Evolutionary conservation across 441 rosid species (phyloP), one percentile per base, ranked within the genome.

Genomic region (Euphorbia celastroides): DNA sequence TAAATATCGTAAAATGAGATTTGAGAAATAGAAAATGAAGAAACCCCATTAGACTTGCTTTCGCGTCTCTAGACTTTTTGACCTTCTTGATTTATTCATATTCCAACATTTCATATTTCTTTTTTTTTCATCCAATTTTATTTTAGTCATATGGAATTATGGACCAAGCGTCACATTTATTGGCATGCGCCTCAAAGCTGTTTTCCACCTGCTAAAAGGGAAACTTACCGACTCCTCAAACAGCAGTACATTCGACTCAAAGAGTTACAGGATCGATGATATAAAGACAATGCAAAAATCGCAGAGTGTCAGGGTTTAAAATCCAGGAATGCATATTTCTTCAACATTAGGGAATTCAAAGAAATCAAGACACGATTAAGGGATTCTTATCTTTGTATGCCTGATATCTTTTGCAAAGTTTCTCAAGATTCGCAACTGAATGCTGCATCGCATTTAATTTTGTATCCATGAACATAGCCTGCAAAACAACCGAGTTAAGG

Each of bases 391-490:
- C 84, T 60, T 77, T 80, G 69, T 76, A 75, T 64, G 76, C 72
- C 41, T 66, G 83, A 76, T 81, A 88, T 72, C 98, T 84, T 31
- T 79, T 77, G 84, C 96, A 89, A 51, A 94, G 74, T 66, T 89
- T 89, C 80, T 78, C 84, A 36, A 94, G 78, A 23, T 85, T 83
- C 5, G 82, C 90, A 44, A 81, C 67, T 2, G 99, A 82, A 75
- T 94, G 99, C 84, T 94, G 99, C 99, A 94, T 89, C n/a, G 78
- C 64, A 70, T 94, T 94, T 26, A 89, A 81, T 80, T 94, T 94
- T 16, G 81, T 75, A 69, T 94, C 99, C 88, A 86, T 88, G 79
- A 77, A 88, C 99, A 94, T 92, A 13, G 78, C 86, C 99, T 94
- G 89, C 54, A 22, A 70, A 75, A 68, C 19, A 55, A 38, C 58